Percentiles rank a stretch among this genome's conserved stretches.
phyloP scores from a whole-genome alignment of 2,329 filamentous ascomycete genomes.

The Ampelomyces quisqualis region DNA sequence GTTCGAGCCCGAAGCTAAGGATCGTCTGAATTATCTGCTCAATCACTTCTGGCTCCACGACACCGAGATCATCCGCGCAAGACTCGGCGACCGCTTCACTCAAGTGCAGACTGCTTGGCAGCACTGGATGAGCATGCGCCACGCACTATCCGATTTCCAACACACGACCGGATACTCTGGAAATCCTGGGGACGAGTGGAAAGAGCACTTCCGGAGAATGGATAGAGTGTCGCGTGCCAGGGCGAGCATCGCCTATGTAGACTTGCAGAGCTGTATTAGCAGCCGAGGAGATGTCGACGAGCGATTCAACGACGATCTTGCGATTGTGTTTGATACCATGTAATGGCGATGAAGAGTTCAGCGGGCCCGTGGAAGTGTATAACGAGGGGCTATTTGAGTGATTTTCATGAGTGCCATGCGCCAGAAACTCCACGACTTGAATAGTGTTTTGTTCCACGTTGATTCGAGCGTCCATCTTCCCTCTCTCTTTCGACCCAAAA shows the following conservation, averaged over 20 bases:
- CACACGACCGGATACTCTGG: slow-evolving; percentile 7
- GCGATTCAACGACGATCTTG: slow-evolving; percentile 10
- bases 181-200: slow-evolving; percentile 10
- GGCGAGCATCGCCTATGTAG: slow-evolving; percentile 11
- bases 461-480: too few species aligned
- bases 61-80: neutral
- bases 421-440: neutral
- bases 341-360: slow-evolving; percentile 13
- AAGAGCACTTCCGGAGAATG: slow-evolving; percentile 5
- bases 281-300: neutral
- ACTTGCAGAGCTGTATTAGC: slow-evolving; percentile 1
- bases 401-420: slow-evolving; percentile 1
- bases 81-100: slow-evolving; percentile 1
- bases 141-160: slow-evolving; percentile 6
- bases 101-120: slow-evolving; percentile 1
- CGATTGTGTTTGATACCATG: slow-evolving; percentile 14
- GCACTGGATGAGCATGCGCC: slow-evolving; percentile 15
- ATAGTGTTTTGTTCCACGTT: neutral
- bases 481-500: too few species aligned
- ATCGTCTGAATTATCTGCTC: slow-evolving; percentile 12
- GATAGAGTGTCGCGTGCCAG: slow-evolving; percentile 4
- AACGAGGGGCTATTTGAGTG: slow-evolving; percentile 13
- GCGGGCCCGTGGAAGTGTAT: slow-evolving; percentile 3
- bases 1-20: slow-evolving; percentile 8
- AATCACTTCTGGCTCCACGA: slow-evolving; percentile 9